phyloP scores from a whole-genome alignment of 139 green algal species.

The Spirogloea muscicola region DNA sequence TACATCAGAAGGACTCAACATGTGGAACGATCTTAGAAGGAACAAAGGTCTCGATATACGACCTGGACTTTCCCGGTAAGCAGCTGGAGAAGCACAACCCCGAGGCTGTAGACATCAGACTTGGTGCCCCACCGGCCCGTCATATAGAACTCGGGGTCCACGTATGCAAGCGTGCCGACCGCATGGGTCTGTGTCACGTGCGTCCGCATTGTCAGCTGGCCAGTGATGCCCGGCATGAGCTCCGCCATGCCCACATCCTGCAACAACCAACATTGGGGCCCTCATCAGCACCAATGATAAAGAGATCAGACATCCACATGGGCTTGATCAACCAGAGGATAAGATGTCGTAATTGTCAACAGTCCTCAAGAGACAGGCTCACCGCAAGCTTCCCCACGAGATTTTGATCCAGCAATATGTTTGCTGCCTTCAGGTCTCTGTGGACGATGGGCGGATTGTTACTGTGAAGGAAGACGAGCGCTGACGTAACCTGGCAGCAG shows the following conservation, averaged over 20 bases:
- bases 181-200: conserved; percentile 13
- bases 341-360: too few relatives aligned
- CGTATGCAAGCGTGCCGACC: conserved; percentile 40
- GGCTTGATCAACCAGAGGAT: too few relatives aligned
- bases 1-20: too few relatives aligned
- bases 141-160: conserved; percentile 36
- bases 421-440: conserved; percentile 57
- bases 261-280: too few relatives aligned
- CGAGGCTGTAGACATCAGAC: conserved; percentile 38
- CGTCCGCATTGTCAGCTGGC: neutral
- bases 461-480: conserved; percentile 28
- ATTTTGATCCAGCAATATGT: conserved; percentile 57
- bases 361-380: too few relatives aligned
- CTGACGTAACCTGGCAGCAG: conserved; percentile 30
- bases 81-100: conserved; percentile 25
- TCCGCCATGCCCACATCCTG: conserved; percentile 86
- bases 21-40: too few relatives aligned
- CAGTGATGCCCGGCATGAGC: neutral
- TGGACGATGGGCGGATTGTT: conserved; percentile 56
- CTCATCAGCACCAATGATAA: too few relatives aligned
- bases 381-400: conserved; percentile 56
- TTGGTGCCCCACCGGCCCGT: conserved; percentile 37
- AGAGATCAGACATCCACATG: too few relatives aligned
- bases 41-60: too few relatives aligned
- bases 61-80: conserved; percentile 6